Base-by-base conservation (phyloP, 2,329 filamentous ascomycete genomes). In the Penicillium sp. region DNA sequence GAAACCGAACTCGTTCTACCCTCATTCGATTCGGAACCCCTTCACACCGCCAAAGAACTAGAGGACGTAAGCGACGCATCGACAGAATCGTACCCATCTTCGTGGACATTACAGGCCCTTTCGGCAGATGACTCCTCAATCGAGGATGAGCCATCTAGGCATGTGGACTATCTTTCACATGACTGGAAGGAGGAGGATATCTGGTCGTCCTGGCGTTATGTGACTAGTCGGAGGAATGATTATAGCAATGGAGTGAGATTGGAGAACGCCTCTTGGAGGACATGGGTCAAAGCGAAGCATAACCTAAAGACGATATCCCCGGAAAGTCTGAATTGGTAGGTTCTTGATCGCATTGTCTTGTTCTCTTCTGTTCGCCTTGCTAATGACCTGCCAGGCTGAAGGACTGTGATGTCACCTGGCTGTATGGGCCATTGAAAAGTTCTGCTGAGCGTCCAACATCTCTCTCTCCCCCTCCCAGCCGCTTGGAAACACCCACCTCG, bases 201-300 rank as follows among this genome's bases (percentile, higher is more conserved):
- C 26, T 97, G 92, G 92, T 88, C 90, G 6, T 97, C 93, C 1
- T 97, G 94, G 94, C 87, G 91, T 69, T 94, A 96, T 70, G 90
- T 97, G 64, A 86, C 92, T 14, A 87, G 89, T 27, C 89, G 90
- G 66, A 82, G 88, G 64, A 85, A 85, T 56, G 83, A 90, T 49
- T 95, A 95, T 61, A 86, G 84, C 63, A 93, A 97, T 71, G 84
- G 88, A 34, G 87, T 86, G 32, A 82, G 94, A 46, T 75, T 97
- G 29, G 94, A 97, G 73, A 97, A 99, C 73, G 94, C 94, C 3
- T 96, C 91, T 0, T 99, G 94, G 94, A 84, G 94, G 70, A 94
- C 91, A 1, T 97, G 94, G 94, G 89, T 90, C 70, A 97, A 97
- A 74, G 82, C 89, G 45, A 96, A 96, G 75, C 88, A 95, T 72